These are phyloP conservation scores for Metarhizium robertsii DNA, from an alignment of 2,329 filamentous ascomycete species.

Conservation along the genomic window DNA sequence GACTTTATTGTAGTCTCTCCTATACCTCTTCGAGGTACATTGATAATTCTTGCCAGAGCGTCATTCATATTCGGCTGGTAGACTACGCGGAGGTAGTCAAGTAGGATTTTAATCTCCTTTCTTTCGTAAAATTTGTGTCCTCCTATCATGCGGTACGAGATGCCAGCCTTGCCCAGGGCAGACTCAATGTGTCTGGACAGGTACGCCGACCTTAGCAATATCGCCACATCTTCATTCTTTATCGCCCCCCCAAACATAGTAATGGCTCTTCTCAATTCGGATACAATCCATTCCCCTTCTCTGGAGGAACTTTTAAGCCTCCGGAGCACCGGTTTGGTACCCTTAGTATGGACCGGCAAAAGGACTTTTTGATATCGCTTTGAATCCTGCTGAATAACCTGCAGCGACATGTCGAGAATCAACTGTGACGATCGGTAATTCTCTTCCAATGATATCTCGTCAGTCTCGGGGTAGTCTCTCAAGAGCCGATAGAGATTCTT, in stretches of 20 bases:
- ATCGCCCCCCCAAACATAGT: constrained; percentile 67
- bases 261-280: constrained; percentile 65
- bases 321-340: constrained; percentile 72
- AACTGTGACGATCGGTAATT: constrained; percentile 89
- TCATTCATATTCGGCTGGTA: constrained; percentile 82
- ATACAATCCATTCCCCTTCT: constrained; percentile 83
- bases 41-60: constrained; percentile 73
- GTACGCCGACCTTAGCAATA: constrained; percentile 75
- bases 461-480: constrained; percentile 64
- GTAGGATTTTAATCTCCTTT: constrained; percentile 72
- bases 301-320: constrained; percentile 57
- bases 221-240: constrained; percentile 67
- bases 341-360: constrained; percentile 69
- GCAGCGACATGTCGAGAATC: constrained; percentile 71
- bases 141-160: constrained; percentile 87
- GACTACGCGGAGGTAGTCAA: constrained; percentile 83
- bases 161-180: constrained; percentile 67
- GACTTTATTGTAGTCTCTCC: constrained; percentile 69
- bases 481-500: constrained; percentile 77
- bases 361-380: constrained; percentile 72
- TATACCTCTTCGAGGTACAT: constrained; percentile 70
- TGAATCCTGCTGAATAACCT: constrained; percentile 84
- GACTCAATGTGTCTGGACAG: constrained; percentile 82
- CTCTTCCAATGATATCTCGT: constrained; percentile 79
- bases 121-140: constrained; percentile 89